These are phyloP conservation scores for Saturnispora gosingensis DNA, from an alignment of 805 yeast species.

Conservation along the genomic window DNA sequence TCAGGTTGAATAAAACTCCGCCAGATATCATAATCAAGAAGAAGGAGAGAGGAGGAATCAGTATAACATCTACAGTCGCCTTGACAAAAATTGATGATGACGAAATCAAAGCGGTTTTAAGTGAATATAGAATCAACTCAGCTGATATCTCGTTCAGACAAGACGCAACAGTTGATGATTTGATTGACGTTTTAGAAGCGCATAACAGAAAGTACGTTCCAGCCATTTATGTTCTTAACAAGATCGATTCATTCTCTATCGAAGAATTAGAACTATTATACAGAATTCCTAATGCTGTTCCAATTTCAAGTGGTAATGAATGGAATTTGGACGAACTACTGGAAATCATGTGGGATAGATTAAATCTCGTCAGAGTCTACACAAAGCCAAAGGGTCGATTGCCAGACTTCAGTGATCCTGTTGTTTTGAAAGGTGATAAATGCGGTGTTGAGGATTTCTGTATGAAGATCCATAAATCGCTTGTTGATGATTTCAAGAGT, in stretches of 20 bases:
- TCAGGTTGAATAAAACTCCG: slow-evolving; percentile 81
- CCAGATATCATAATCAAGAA: slow-evolving; percentile 88
- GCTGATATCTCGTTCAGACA: slow-evolving; percentile 96
- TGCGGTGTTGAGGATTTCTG: slow-evolving; percentile 93
- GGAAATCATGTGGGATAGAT: slow-evolving; percentile 91
- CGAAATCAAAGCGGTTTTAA: slow-evolving; percentile 92
- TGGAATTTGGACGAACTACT: slow-evolving; percentile 96
- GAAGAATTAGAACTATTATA: slow-evolving; percentile 86
- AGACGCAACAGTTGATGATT: slow-evolving; percentile 95
- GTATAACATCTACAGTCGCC: slow-evolving; percentile 88
- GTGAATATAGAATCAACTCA: slow-evolving; percentile 87
- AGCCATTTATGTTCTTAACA: slow-evolving; percentile 88
- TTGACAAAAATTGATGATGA: slow-evolving; percentile 85
- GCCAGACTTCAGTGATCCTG: slow-evolving; percentile 94
- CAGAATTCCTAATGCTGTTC: slow-evolving; percentile 94
- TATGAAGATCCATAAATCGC: slow-evolving; percentile 88
- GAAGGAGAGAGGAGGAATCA: slow-evolving; percentile 94
- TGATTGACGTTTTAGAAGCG: slow-evolving; percentile 89
- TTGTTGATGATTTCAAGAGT: slow-evolving; percentile 86
- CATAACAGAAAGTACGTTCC: slow-evolving; percentile 90
- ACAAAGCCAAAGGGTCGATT: slow-evolving; percentile 92
- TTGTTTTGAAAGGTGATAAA: slow-evolving; percentile 74
- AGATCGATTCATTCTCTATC: slow-evolving; percentile 88
- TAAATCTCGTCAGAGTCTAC: slow-evolving; percentile 87
- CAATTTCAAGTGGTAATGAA: slow-evolving; percentile 89